Evolutionary conservation across 305 asterid genomes (phyloP).

Genomic region (Fraxinus nigra): DNA sequence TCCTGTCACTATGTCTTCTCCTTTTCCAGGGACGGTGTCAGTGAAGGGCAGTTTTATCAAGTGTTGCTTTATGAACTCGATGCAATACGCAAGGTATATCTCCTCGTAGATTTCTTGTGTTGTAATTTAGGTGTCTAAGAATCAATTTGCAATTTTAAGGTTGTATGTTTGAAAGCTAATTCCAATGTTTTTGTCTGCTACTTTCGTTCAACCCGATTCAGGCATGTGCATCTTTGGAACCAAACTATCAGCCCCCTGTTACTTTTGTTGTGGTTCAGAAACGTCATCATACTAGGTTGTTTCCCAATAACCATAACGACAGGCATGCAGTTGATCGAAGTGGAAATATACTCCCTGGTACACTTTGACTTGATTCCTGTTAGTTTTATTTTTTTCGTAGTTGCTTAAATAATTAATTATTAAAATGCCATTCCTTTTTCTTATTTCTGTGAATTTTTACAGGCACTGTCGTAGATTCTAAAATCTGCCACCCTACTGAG

Average conservation of each 20-base stretch:
- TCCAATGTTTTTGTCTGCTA: background rate
- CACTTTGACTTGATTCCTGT: background rate
- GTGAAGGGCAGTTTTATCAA: slow-evolving; percentile 97
- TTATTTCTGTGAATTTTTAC: background rate
- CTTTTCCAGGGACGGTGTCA: slow-evolving; percentile 81
- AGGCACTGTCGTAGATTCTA: slow-evolving; percentile 55
- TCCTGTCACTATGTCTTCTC: background rate
- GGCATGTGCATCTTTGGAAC: slow-evolving; percentile 90
- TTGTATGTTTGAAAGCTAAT: background rate
- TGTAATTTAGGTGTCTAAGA: background rate
- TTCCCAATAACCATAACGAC: slow-evolving; percentile 72
- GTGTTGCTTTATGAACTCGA: slow-evolving; percentile 85
- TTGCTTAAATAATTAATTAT: background rate
- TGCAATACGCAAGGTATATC: slow-evolving; percentile 81
- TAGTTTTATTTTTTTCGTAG: background rate
- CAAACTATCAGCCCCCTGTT: slow-evolving; percentile 83
- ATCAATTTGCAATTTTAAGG: background rate
- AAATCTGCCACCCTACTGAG: slow-evolving; percentile 53
- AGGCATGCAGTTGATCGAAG: slow-evolving; percentile 63
- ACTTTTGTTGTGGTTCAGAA: slow-evolving; percentile 94
- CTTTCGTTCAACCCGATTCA: slow-evolving; percentile 22
- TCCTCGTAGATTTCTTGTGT: background rate
- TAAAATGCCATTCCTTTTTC: background rate
- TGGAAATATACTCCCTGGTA: slow-evolving; percentile 84
- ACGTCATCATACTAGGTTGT: slow-evolving; percentile 81